These are phyloP conservation scores for Penicillium sp. DNA, from an alignment of 2,329 filamentous ascomycete genomes.

Conservation along the genomic window DNA sequence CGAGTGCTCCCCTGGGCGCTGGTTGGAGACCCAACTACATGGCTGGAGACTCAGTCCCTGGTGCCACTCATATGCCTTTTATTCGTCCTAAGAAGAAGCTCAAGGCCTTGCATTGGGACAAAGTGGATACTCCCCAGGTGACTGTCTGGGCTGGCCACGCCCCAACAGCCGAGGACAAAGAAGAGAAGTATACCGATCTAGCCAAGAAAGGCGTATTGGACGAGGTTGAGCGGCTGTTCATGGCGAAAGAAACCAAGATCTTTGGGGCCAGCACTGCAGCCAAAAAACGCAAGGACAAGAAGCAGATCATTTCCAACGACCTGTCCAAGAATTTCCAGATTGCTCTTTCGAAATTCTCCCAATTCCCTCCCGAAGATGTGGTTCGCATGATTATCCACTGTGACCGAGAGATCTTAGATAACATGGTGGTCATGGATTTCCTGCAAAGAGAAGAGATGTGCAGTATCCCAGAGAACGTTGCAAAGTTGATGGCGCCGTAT, in stretches of 20 bases:
- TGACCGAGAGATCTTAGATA: constrained; percentile 84
- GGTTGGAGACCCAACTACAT: constrained; percentile 70
- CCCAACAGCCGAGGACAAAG: constrained; percentile 81
- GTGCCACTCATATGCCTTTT: constrained; percentile 70
- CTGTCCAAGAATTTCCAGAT: constrained; percentile 91
- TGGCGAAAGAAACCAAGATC: constrained; percentile 94
- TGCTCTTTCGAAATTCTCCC: constrained; percentile 89
- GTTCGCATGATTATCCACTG: constrained; percentile 95
- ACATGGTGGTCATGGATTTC: constrained; percentile 93
- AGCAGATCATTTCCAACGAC: constrained; percentile 91
- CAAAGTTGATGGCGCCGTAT: constrained; percentile 91
- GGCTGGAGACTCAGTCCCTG: constrained; percentile 57
- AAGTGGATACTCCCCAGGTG: constrained; percentile 86
- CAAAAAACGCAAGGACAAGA: constrained; percentile 89
- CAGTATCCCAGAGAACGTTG: constrained; percentile 84
- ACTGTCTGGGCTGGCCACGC: constrained; percentile 91
- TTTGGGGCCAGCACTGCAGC: constrained; percentile 64
- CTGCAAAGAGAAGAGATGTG: constrained; percentile 89
- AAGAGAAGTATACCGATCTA: constrained; percentile 93
- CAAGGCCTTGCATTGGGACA: constrained; percentile 99
- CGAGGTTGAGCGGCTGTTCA: constrained; percentile 95
- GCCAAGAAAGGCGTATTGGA: constrained; percentile 93
- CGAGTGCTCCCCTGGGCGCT: constrained; percentile 59
- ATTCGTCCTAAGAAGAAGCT: constrained; percentile 89
- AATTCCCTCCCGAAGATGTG: constrained; percentile 77